Evolutionary conservation across 2,329 filamentous ascomycete genomes (phyloP), one percentile per base, ranked within the genome.

Genomic region (Colletotrichum cereale): DNA sequence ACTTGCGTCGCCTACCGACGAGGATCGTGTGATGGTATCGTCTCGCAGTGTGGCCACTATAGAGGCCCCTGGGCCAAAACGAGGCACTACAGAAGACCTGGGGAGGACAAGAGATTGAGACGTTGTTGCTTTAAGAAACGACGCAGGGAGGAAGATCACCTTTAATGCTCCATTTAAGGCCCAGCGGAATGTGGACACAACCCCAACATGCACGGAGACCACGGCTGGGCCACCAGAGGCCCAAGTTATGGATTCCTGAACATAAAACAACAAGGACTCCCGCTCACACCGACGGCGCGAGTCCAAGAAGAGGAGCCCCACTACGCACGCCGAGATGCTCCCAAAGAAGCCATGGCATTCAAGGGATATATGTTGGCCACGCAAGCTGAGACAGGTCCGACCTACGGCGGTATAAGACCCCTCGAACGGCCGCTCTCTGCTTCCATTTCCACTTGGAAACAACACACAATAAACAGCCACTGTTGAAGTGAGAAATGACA

Each of bases 321-420:
- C 52, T 8, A n/a, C 34, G 21, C 26, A 18, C 47, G 38, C 48
- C 55, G 42, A 61, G 50, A 56, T 34, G 8, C 29, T 21, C 31
- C 57, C 50, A 53, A 58, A 29, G 44, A 62, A n/a, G 55, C 10
- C n/a, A 24, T 16, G 57, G 52, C 40, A 62, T 67, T 71, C 55
- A 21, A 31, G 42, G 29, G 40, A 34, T 50, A 52, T 34, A 36
- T n/a, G 29, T 42, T 7, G 44, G 31, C 61, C 64, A 44, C 68
- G 57, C 57, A 71, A 71, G 44, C 57, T 38, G 24, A 71, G 52
- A 67, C 68, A 71, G 7, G 10, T 14, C 10, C n/a, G 44, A 3
- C 50, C 34, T 24, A 16, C 16, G 36, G n/a, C 48, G 24, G 26
- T 52, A 34, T 21, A 58, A 62, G 57, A 58, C 57, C 57, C 36